Percentiles rank a stretch among this genome's conserved stretches.
Evolutionary conservation across 176 grass and related monocot species (phyloP).

Genomic region (Tillandsia leiboldiana): DNA sequence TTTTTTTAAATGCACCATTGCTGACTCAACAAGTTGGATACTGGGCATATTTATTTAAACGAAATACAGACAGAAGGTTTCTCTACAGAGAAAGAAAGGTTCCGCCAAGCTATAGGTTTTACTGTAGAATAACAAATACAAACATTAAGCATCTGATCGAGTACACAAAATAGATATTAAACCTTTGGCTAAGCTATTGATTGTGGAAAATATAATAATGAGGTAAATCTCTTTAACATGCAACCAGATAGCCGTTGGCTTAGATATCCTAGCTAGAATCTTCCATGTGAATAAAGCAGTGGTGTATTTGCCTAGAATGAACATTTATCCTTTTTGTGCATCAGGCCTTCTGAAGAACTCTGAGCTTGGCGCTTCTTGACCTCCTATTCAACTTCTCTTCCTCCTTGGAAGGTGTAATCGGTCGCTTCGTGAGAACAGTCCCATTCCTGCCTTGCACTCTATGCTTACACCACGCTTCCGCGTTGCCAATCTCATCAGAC

Average conservation of each 20-base stretch:
- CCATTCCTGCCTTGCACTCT: conserved; percentile 56
- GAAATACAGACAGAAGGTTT: too few species aligned
- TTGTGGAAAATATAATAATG: not conserved
- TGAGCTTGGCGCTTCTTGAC: conserved; percentile 91
- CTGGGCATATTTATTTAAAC: too few species aligned
- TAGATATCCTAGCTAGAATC: too few species aligned
- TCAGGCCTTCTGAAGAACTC: conserved; percentile 56
- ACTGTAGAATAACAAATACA: too few species aligned
- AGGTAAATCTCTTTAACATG: not conserved
- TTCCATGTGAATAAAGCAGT: too few species aligned
- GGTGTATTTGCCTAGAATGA: not conserved
- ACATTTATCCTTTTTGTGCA: not conserved
- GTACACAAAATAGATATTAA: too few species aligned
- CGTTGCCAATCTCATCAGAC: conserved; percentile 6
- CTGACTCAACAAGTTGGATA: too few species aligned
- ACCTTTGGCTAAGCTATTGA: not conserved
- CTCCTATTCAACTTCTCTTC: conserved; percentile 81
- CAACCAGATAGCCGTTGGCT: not conserved
- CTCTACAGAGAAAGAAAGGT: too few species aligned
- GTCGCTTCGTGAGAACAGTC: conserved; percentile 72
- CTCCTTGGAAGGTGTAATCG: conserved; percentile 63
- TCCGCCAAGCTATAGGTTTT: too few species aligned
- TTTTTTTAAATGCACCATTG: too few species aligned
- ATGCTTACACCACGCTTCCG: conserved; percentile 49
- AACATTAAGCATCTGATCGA: too few species aligned